These are phyloP conservation scores for Closterium sp. DNA, from an alignment of 139 green algal genomes.

Conservation along the genomic window DNA sequence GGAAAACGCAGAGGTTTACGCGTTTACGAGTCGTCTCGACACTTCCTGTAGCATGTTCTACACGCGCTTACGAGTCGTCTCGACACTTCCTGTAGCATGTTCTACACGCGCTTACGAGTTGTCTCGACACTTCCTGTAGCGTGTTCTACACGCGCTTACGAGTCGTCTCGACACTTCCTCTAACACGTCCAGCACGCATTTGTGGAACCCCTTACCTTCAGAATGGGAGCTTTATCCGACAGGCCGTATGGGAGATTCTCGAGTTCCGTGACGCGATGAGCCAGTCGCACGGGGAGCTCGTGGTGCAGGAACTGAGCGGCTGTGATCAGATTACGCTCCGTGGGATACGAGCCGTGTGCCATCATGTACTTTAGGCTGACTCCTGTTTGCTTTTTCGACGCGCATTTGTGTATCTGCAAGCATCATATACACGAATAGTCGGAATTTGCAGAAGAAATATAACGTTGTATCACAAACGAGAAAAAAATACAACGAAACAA, in stretches of 20 bases:
- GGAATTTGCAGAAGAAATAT: no score
- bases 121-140: no score
- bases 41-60: no score
- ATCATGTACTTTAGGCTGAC: conserved; percentile 94
- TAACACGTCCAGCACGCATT: no score
- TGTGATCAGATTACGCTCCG: conserved; percentile 86
- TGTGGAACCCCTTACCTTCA: conserved; percentile 68
- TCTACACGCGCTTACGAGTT: no score
- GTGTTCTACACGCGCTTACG: no score
- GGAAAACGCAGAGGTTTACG: no score
- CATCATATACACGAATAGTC: not conserved
- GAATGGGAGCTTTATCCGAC: conserved; percentile 77
- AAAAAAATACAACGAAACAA: not conserved
- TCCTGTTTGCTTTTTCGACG: conserved; percentile 90
- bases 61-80: no score
- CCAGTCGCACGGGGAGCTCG: conserved; percentile 91
- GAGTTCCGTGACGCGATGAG: conserved; percentile 89
- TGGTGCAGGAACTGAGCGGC: conserved; percentile 95
- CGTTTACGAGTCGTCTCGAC: no score
- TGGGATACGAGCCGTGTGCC: conserved; percentile 88
- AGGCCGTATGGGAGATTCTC: conserved; percentile 95
- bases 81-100: no score
- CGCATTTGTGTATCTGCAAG: conserved; percentile 49
- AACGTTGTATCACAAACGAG: not conserved
- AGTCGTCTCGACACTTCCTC: no score